Conservation (phyloP, 306 rosid genomes). For the Lathyrus oleraceus region DNA sequence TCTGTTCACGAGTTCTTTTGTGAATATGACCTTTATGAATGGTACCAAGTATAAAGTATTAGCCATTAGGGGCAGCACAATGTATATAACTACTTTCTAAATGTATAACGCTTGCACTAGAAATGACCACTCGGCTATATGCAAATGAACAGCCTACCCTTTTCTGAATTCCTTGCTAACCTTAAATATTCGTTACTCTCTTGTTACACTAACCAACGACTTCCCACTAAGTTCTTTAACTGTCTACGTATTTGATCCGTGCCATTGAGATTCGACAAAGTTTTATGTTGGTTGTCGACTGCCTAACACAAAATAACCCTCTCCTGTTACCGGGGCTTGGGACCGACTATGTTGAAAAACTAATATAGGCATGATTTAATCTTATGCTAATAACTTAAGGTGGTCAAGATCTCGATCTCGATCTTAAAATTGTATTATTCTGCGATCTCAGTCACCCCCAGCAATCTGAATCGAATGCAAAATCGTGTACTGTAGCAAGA, state of each 20-base stretch:
- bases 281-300: no score
- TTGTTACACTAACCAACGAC: neutral
- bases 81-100: conserved; percentile 2
- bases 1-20: neutral
- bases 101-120: neutral
- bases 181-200: neutral
- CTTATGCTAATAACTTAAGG: neutral
- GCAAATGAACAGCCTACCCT: neutral
- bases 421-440: no score
- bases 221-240: neutral
- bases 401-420: no score
- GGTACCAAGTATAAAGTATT: neutral
- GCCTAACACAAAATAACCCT: no score
- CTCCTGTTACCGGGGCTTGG: no score
- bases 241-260: neutral
- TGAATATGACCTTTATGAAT: neutral
- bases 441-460: no score
- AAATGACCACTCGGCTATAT: neutral
- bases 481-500: no score
- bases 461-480: no score
- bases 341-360: no score
- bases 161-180: neutral
- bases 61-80: conserved; percentile 13
- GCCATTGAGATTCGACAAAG: no score
- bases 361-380: neutral